phyloP scores from a whole-genome alignment of 2,329 filamentous ascomycete genomes.

The Pseudogymnoascus sp. region DNA sequence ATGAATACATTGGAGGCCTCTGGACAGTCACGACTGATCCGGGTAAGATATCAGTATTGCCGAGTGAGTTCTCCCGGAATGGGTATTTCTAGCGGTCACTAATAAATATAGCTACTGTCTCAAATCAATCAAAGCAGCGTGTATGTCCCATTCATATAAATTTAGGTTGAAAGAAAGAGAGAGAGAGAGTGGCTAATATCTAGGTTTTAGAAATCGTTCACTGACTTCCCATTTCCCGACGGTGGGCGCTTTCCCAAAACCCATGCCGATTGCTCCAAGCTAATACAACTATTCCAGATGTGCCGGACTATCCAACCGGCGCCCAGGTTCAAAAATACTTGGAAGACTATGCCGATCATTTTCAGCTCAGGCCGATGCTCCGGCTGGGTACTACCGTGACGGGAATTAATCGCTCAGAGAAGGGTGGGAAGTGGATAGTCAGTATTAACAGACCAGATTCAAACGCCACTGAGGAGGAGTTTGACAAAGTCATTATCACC shows the following conservation, averaged over 20 bases:
- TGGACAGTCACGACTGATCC: conserved; percentile 35
- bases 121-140: conserved; percentile 22
- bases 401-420: conserved; percentile 22
- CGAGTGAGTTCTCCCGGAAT: conserved; percentile 18
- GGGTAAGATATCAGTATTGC: conserved; percentile 28
- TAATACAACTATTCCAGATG: neutral
- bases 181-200: neutral
- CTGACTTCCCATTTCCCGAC: conserved; percentile 36
- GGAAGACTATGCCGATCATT: conserved; percentile 33
- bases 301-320: conserved; percentile 13
- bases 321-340: conserved; percentile 31
- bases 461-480: conserved; percentile 18
- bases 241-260: conserved; percentile 20
- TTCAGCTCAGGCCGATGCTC: conserved; percentile 30
- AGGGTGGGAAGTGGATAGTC: conserved; percentile 28
- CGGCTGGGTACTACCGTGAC: conserved; percentile 28
- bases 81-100: neutral
- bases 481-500: conserved; percentile 33
- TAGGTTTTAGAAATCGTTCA: conserved; percentile 18
- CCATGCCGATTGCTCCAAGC: neutral
- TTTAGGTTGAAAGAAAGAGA: conserved; percentile 18
- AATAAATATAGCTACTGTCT: conserved; percentile 23
- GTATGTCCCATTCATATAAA: conserved; percentile 29
- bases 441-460: conserved; percentile 23
- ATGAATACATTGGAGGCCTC: conserved; percentile 34